phyloP scores from a whole-genome alignment of 176 grass and related monocot genomes.

The Triticum dicoccoides region DNA sequence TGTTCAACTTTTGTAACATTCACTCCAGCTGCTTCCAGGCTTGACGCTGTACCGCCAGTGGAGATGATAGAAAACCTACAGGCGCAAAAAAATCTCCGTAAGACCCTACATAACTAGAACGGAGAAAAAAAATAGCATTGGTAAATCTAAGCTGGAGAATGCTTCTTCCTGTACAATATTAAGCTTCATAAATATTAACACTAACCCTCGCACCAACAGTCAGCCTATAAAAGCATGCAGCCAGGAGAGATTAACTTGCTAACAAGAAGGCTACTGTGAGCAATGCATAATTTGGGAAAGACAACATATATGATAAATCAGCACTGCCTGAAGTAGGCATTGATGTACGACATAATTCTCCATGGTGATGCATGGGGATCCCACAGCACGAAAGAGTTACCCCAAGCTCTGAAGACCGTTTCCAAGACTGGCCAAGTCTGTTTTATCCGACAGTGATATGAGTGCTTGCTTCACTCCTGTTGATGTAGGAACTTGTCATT shows the following conservation, averaged over 20 bases:
- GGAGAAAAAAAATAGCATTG: neutral
- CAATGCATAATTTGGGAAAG: neutral
- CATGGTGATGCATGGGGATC: neutral
- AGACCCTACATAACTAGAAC: neutral
- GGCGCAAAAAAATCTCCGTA: conserved; percentile 9
- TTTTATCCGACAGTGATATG: conserved; percentile 71
- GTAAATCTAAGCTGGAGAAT: neutral
- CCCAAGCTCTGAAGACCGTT: conserved; percentile 63
- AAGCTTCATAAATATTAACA: neutral
- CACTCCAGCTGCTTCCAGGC: conserved; percentile 79
- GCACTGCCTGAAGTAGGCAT: neutral
- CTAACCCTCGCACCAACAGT: neutral
- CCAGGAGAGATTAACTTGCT: neutral
- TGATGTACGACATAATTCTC: neutral
- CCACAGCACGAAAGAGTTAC: conserved; percentile 34
- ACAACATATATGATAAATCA: neutral
- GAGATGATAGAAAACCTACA: conserved; percentile 86
- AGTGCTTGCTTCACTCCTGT: conserved; percentile 54
- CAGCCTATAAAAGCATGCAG: neutral
- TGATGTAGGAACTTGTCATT: conserved; percentile 12
- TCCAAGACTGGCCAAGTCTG: conserved; percentile 53
- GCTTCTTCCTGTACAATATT: neutral
- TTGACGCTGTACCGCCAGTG: conserved; percentile 81
- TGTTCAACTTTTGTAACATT: conserved; percentile 89
- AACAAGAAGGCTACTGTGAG: neutral